Base-by-base conservation (phyloP, 148 eudicot species). In the Diospyros lotus region DNA sequence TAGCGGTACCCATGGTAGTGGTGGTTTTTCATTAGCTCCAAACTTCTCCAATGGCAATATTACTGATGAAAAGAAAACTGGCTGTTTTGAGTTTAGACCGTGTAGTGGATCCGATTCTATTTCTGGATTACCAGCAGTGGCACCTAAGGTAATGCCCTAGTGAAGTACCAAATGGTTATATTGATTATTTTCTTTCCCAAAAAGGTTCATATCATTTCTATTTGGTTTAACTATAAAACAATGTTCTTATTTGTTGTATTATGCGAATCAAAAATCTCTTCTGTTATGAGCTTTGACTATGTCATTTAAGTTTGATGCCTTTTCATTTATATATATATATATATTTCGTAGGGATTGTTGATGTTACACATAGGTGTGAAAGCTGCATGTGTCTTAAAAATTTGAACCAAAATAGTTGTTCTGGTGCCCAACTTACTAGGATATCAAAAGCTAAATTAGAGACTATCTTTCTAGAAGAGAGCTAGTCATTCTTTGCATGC, bases 81-180 rank as follows among this genome's bases (percentile, higher is more conserved):
- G 81, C 72, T 58, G 76, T 82, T 95, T 92, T 86, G 98, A 95
- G 90, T 92, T 92, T 84, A 88, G 86, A 79, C 88, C 91, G 52
- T 79, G 82, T 59, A 67, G 91, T 56, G 89, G 93, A 72, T 79
- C 91, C 73, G 81, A 81, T 74, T 84, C 91, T 80, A 66, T 77
- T 72, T 81, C 91, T 56, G 88, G 90, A 73, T 80, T 86, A 56
- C 77, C 89, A 77, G 74, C 88, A 64, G 75, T 78, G 61, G 84
- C 86, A 78, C 73, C 80, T 78, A 71, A 79, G 94, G 97, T 94
- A 89, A 85, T 74, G 18, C 80, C 72, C 68, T 50, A 53, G 65
- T 46, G 75, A 72, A 70, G 40, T 72, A 58, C n/a, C 8, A 51
- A 13, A 13, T 70, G 18, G n/a, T 65, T 39, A 8, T 51, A 50